Base-by-base conservation (phyloP, 805 yeast species). In the Tanozyma kutaoensis region DNA sequence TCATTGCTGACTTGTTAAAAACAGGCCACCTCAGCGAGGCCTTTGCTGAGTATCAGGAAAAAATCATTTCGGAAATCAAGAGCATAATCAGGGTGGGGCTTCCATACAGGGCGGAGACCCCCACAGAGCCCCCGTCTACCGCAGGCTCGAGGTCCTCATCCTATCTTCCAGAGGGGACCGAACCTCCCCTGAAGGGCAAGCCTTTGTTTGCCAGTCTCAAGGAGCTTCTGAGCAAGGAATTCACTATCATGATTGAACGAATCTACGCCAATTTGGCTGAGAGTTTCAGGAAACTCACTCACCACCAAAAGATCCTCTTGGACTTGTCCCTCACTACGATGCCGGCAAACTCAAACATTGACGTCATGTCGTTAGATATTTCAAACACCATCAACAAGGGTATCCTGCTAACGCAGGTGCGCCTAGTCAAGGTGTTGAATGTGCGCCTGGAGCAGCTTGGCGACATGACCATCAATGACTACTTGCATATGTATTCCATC, bases 291-390 rank as follows among this genome's bases (percentile, higher is more conserved):
- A 64, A 94, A 31, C 55, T 86, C 17, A 71, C 81, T 1, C 55
- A 69, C 7, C 95, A 85, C 32, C 93, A 85, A 44, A 85, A 84
- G 46, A 40, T 81, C 4, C 49, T 88, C 16, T 58, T 91, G 10
- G 91, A 82, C 37, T 45, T 79, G 28, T 74, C 93, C 0, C 63
- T 42, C 23, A 62, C 48, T 25, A 33, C 50, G 5, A 35, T 52
- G 8, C 34, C 48, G 7, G 26, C 41, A 2, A 19, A 26, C n/a
- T 30, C 48, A 7, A 18, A 29, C 8, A 30, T 52, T 9, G 62
- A 60, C 7, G 65, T 76, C 5, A 65, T 75, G 51, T 65, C 72
- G 11, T 46, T 82, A 24, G 93, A 80, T 41, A 70, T 80, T 12
- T 66, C 81, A 1, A 51, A 55, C 7, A 68, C 82, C 3, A 72